phyloP scores from a whole-genome alignment of 1,284 basidiomycete genomes.

The Microbotryum saponariae region DNA sequence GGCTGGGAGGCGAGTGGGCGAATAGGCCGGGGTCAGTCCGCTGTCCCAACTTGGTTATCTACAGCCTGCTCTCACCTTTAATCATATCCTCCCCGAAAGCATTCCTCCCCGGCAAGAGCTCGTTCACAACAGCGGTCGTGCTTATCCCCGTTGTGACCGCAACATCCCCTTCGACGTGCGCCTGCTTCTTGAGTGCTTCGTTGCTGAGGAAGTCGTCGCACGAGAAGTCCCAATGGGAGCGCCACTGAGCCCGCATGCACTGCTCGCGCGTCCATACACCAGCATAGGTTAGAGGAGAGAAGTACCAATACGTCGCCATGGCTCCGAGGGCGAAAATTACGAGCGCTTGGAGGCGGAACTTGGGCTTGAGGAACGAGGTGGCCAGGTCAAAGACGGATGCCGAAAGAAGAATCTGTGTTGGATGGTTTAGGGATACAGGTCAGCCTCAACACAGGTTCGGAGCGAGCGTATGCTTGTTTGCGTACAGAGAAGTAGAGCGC shows the following conservation, averaged over 20 bases:
- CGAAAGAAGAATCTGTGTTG: conserved; percentile 56
- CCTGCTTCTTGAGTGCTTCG: neutral
- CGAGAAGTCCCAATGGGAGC: conserved; percentile 91
- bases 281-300: conserved; percentile 80
- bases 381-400: conserved; percentile 75
- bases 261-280: conserved; percentile 72
- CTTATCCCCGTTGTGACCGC: neutral
- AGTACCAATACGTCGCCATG: conserved; percentile 68
- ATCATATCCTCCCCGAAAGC: conserved; percentile 3
- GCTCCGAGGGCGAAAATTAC: conserved; percentile 60
- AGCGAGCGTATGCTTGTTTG: neutral
- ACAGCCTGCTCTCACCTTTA: neutral
- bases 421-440: neutral
- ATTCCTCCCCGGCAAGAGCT: neutral
- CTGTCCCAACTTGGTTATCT: neutral
- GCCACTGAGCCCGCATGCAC: conserved; percentile 72
- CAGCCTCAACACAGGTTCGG: neutral
- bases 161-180: neutral
- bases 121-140: neutral
- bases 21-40: no score
- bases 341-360: conserved; percentile 66
- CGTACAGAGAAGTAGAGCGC: conserved; percentile 75
- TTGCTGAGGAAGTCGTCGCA: conserved; percentile 53
- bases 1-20: no score
- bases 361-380: conserved; percentile 68